Percentiles rank a stretch among this genome's conserved stretches.
phyloP scores from a whole-genome alignment of 2,329 filamentous ascomycete species.

The Cladosporium colombiae region DNA sequence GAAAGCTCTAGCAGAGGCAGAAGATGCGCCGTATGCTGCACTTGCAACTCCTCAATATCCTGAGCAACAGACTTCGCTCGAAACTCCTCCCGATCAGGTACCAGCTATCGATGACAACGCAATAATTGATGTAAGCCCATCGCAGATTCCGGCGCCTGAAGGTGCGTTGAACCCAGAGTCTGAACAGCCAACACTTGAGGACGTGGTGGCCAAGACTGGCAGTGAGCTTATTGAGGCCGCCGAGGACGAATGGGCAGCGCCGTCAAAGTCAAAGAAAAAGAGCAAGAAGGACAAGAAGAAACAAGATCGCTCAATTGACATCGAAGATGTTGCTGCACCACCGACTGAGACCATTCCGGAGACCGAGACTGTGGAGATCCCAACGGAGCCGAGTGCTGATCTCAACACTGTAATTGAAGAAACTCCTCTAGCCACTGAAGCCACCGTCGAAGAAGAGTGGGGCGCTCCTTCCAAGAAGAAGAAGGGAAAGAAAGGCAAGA shows the following conservation, averaged over 20 bases:
- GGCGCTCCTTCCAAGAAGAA: slow-evolving; percentile 29
- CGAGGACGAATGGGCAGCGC: slow-evolving; percentile 2
- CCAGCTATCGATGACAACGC: not conserved
- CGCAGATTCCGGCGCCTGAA: not conserved
- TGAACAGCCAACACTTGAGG: not conserved
- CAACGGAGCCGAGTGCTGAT: not conserved
- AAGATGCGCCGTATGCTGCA: not conserved
- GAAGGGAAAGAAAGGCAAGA: slow-evolving; percentile 33
- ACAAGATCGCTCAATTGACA: slow-evolving; percentile 11
- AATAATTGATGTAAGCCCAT: not conserved
- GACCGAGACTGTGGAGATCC: not conserved
- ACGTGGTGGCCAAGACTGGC: not conserved
- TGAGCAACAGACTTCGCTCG: not conserved
- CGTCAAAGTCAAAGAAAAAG: slow-evolving; percentile 27
- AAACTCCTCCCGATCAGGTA: not conserved
- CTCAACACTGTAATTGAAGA: not conserved
- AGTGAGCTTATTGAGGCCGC: slow-evolving; percentile 12
- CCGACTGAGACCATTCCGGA: not conserved
- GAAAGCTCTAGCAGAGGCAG: not conserved
- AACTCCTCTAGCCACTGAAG: not conserved
- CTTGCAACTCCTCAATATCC: not conserved
- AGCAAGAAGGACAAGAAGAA: slow-evolving; percentile 33
- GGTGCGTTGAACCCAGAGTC: not conserved
- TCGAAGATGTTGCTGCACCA: slow-evolving; percentile 11
- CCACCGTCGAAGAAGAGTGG: slow-evolving; percentile 23